Conservation (phyloP, 306 rosid genomes). For the Castanospermum australe region DNA sequence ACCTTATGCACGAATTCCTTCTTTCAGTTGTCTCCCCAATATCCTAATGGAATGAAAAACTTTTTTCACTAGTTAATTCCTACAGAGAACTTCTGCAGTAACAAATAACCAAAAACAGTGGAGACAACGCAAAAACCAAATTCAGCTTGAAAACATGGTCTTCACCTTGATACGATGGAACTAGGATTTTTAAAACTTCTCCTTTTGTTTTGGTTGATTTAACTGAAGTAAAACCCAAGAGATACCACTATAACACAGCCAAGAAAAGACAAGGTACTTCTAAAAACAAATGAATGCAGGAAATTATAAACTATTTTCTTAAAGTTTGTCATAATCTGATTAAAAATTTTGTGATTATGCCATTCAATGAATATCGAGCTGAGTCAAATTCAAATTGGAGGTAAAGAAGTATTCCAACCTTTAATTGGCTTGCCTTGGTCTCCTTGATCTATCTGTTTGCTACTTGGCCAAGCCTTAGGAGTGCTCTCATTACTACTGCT, state of each 20-base stretch:
- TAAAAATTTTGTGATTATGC: not conserved
- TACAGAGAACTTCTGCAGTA: no score
- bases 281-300: not conserved
- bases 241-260: not conserved
- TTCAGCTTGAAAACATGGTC: no score
- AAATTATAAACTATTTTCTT: not conserved
- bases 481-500: conserved; percentile 59
- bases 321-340: not conserved
- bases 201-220: no score
- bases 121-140: no score
- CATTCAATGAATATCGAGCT: not conserved
- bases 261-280: not conserved
- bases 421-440: conserved; percentile 30
- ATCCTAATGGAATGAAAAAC: no score
- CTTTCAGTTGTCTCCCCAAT: no score
- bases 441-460: conserved; percentile 30
- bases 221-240: not conserved
- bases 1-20: no score
- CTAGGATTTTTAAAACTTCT: no score
- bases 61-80: no score
- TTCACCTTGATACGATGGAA: no score
- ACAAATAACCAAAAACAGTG: no score
- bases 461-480: conserved; percentile 31
- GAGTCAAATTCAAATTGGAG: not conserved
- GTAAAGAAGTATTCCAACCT: conserved; percentile 33